Percentiles rank a stretch among this genome's conserved stretches.
phyloP scores from a whole-genome alignment of 305 asterid species.

The Fraxinus albicans region DNA sequence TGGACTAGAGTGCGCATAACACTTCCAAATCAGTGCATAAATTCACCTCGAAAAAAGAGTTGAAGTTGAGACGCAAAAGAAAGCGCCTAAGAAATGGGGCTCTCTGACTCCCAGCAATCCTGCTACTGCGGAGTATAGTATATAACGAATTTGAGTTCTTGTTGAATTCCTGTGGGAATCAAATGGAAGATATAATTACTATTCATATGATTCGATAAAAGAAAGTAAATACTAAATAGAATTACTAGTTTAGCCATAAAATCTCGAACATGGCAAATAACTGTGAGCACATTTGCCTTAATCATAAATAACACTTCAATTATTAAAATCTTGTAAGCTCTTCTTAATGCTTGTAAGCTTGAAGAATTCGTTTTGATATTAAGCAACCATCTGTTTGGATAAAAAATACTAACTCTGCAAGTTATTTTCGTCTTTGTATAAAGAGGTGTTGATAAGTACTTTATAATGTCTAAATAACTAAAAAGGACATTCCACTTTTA shows the following conservation, averaged over 20 bases:
- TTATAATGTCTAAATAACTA: not conserved
- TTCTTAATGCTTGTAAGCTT: not conserved
- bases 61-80: slow-evolving; percentile 94
- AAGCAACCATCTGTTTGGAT: not conserved
- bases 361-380: not conserved
- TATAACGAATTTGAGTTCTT: slow-evolving; percentile 95
- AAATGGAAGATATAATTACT: not conserved
- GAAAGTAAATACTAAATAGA: not conserved
- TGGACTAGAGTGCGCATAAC: slow-evolving; percentile 3
- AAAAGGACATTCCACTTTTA: not conserved
- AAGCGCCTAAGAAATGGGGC: slow-evolving; percentile 97
- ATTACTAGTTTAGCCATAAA: not conserved
- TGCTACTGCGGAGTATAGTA: slow-evolving; percentile 89
- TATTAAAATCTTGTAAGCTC: not conserved
- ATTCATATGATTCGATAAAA: not conserved
- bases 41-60: slow-evolving; percentile 89
- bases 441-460: not conserved
- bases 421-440: not conserved
- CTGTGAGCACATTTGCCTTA: not conserved
- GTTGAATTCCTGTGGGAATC: slow-evolving; percentile 68
- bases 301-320: not conserved
- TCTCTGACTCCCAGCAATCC: slow-evolving; percentile 99
- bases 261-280: not conserved
- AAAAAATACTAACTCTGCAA: not conserved
- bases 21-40: not conserved